Conservation (phyloP, 176 grass and related monocot species). For the Triticum aestivum region IWGSC_CS_RefSeq_v2.1 NC_057805.1:397604189-397604688, state of each 20-base stretch:
- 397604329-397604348: conserved; percentile 13
- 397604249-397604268: too few species aligned
- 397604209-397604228: neutral
- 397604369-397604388: conserved; percentile 26
- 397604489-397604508: conserved; percentile 21
- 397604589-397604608: conserved; percentile 31
- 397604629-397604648: conserved; percentile 53
- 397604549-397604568: conserved; percentile 7
- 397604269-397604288: too few species aligned
- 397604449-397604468: conserved; percentile 20
- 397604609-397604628: conserved; percentile 48
- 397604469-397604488: conserved; percentile 15
- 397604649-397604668: conserved; percentile 57
- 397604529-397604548: conserved; percentile 27
- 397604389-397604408: conserved; percentile 26
- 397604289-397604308: too few species aligned
- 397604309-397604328: neutral
- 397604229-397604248: neutral
- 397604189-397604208: neutral
- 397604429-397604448: conserved; percentile 25
- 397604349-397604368: conserved; percentile 23
- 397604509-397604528: conserved; percentile 26
- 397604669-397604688: conserved; percentile 51
- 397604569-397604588: conserved; percentile 31
- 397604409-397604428: conserved; percentile 33